Conservation (phyloP, 176 grass and related monocot species). For the Eremochloa ophiuroides region DNA sequence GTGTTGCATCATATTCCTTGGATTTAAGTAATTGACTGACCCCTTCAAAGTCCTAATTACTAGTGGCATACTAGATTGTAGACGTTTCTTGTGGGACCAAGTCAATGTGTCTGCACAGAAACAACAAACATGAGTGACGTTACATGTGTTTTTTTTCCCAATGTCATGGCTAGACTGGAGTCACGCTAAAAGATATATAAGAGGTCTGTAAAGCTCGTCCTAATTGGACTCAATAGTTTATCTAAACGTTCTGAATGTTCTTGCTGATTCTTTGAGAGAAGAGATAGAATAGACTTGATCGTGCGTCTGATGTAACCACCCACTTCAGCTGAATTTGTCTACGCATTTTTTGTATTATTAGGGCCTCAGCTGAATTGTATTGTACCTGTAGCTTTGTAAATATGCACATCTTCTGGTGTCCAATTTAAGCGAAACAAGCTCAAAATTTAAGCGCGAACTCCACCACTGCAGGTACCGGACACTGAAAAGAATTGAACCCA, state of each 20-base stretch:
- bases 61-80: neutral
- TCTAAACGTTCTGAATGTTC: neutral
- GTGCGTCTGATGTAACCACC: neutral
- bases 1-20: constrained; percentile 16
- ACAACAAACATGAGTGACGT: neutral
- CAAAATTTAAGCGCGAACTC: neutral
- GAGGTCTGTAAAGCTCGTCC: neutral
- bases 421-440: neutral
- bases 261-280: neutral
- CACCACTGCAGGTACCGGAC: neutral
- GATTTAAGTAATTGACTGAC: constrained; percentile 17
- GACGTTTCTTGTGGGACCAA: neutral
- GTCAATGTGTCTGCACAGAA: neutral
- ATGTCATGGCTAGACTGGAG: neutral
- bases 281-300: neutral
- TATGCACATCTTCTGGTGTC: neutral
- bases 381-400: neutral
- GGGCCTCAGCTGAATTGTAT: neutral
- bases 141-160: neutral
- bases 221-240: neutral
- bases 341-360: neutral
- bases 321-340: neutral
- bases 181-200: neutral
- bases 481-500: neutral
- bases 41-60: neutral